These are phyloP conservation scores for Gymnopilus dilepis DNA, from an alignment of 768 basidiomycete species.

Conservation along the genomic window DNA sequence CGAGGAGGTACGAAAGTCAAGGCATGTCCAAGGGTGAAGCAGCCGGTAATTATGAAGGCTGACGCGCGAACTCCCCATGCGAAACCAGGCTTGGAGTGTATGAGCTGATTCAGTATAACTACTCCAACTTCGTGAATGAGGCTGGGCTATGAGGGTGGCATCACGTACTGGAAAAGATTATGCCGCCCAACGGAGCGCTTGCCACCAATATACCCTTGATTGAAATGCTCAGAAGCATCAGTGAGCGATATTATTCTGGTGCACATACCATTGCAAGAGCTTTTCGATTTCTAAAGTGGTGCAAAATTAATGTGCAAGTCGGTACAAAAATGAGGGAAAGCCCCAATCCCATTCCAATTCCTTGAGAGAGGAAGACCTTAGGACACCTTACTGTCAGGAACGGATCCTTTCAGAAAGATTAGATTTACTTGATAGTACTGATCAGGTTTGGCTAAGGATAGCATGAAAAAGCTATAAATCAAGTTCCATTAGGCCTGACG, in stretches of 20 bases:
- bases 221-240: neutral
- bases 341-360: conserved; percentile 17
- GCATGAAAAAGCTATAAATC: conserved; percentile 16
- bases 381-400: too few species aligned
- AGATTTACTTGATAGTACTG: conserved; percentile 9
- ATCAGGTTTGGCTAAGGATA: conserved; percentile 2
- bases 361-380: conserved; percentile 20
- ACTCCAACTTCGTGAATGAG: neutral
- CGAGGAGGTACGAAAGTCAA: conserved; percentile 13
- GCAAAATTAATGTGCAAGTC: conserved; percentile 4
- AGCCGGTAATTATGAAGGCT: conserved; percentile 9
- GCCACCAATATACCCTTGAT: conserved; percentile 39
- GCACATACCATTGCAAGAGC: conserved; percentile 33
- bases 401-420: neutral
- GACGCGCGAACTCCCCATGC: conserved; percentile 14
- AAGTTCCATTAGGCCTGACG: neutral
- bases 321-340: conserved; percentile 16
- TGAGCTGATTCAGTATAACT: conserved; percentile 14
- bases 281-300: conserved; percentile 34
- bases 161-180: conserved; percentile 38
- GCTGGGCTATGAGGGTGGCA: too few species aligned
- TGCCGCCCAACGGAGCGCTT: conserved; percentile 41
- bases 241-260: neutral
- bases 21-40: conserved; percentile 1
- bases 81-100: conserved; percentile 13